These are phyloP conservation scores for Cyberlindnera petersonii DNA, from an alignment of 805 yeast species.

Conservation along the genomic window DNA sequence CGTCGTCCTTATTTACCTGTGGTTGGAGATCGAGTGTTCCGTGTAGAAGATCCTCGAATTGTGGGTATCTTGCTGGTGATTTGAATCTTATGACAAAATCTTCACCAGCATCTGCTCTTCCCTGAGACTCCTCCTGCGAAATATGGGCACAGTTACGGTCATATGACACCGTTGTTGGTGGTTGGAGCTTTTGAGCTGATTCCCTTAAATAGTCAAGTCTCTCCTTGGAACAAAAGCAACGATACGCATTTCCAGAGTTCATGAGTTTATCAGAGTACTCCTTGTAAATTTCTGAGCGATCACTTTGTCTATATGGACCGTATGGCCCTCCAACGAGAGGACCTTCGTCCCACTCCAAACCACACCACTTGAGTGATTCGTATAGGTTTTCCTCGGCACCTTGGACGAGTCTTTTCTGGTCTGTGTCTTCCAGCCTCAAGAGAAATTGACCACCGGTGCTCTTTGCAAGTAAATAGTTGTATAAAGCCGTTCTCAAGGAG, in stretches of 20 bases:
- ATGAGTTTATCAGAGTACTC: slow-evolving; percentile 54
- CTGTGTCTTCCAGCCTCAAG: slow-evolving; percentile 89
- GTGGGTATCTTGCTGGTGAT: slow-evolving; percentile 68
- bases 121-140: slow-evolving; percentile 38
- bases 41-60: slow-evolving; percentile 69
- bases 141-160: slow-evolving; percentile 72
- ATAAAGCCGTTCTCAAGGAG: slow-evolving; percentile 87
- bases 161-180: slow-evolving; percentile 90
- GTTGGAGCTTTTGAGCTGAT: slow-evolving; percentile 68
- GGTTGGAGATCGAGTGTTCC: slow-evolving; percentile 77
- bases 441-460: slow-evolving; percentile 78
- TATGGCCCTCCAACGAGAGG: slow-evolving; percentile 43
- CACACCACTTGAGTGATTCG: slow-evolving; percentile 74
- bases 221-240: slow-evolving; percentile 83
- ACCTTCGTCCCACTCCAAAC: slow-evolving; percentile 76
- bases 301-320: slow-evolving; percentile 86
- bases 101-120: slow-evolving; percentile 31
- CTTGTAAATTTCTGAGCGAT: slow-evolving; percentile 63
- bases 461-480: slow-evolving; percentile 79
- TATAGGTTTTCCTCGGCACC: slow-evolving; percentile 85
- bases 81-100: slow-evolving; percentile 66
- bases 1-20: slow-evolving; percentile 64
- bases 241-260: slow-evolving; percentile 69
- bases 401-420: slow-evolving; percentile 66
- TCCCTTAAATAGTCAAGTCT: slow-evolving; percentile 64